Evolutionary conservation across 73 alveolate genomes (phyloP), one percentile per base, ranked within the genome.

Genomic region (Paramecium biaurelia): DNA sequence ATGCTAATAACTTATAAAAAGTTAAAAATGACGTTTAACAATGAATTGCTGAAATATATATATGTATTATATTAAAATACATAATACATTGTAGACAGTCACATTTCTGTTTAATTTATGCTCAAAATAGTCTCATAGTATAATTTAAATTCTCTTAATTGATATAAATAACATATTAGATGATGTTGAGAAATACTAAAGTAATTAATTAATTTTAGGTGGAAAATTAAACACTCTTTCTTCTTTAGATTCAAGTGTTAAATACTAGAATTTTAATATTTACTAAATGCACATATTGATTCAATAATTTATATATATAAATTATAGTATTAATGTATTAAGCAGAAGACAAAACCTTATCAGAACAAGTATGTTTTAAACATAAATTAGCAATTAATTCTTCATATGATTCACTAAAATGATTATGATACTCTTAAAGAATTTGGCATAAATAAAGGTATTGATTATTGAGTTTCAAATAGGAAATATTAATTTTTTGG

Each of bases 401-500:
- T 72, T 7, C 86, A 72, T 4, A 26, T 72, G 34, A 72, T 72
- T 6, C 86, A 72, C 18, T 72, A 34, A 4, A 72, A 72, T 72
- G 86, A 72, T n/a, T 72, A 72, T 34, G 86, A 72, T 72, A 72
- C 86, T 15, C 58, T 72, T 2, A 72, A 72, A 34, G 86, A 72
- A 9, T 63, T 63, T 4, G 84, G 84, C 5, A 63, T 63, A 11
- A 63, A 63, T 63, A 63, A 63, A 63, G 84, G 84, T 63, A 63
- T 63, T 53, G 7, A 53, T 53, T 26, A 0, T 35, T 37, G 24
- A 21, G 34, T 28, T 21, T 34, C 86, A 34, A 38, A 6, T 28
- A 79, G 90, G 57, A 11, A 79, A 95, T 79, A 74, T 95, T 24
- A 95, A 95, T 67, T 89, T 93, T 85, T 68, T 85, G 49, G 95